A percentile compares a stretch with the other conserved stretches of the same genome.
Evolutionary conservation across 2,329 filamentous ascomycete genomes (phyloP).

Genomic region (Ophiostoma fasciatum): DNA sequence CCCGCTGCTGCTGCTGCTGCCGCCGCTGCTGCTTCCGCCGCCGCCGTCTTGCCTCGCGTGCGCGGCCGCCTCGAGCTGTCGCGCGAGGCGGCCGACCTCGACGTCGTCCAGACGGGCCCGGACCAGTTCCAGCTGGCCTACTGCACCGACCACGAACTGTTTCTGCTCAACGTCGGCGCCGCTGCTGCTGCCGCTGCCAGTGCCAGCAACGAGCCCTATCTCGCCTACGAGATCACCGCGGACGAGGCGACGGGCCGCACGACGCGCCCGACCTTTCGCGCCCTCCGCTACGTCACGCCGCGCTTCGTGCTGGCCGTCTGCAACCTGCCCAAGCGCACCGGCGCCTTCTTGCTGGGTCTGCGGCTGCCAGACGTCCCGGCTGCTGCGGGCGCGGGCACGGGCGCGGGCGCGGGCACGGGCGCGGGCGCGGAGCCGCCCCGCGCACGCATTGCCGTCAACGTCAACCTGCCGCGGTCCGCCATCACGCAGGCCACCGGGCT

Average conservation of each 20-base stretch:
- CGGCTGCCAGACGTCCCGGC: conserved; percentile 22
- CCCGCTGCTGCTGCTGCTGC: conserved; percentile 27
- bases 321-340: conserved; percentile 44
- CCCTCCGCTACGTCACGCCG: conserved; percentile 43
- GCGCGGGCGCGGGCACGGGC: conserved; percentile 16
- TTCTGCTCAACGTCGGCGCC: conserved; percentile 38
- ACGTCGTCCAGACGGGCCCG: conserved; percentile 48
- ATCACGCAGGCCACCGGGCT: conserved; percentile 66
- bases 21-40: neutral
- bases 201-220: conserved; percentile 26
- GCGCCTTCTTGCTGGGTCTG: conserved; percentile 41
- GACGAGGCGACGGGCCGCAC: conserved; percentile 24
- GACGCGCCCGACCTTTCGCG: conserved; percentile 36
- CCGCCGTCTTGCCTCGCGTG: conserved; percentile 22
- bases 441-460: conserved; percentile 35
- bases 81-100: conserved; percentile 52
- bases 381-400: conserved; percentile 17
- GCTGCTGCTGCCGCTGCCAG: neutral
- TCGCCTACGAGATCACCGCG: conserved; percentile 41
- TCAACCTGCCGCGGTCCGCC: conserved; percentile 42
- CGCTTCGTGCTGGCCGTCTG: conserved; percentile 41
- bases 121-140: conserved; percentile 60
- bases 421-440: conserved; percentile 8
- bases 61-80: conserved; percentile 35
- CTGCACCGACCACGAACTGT: conserved; percentile 63